Evolutionary conservation across 106 monocot genomes (phyloP).

Genomic region (Dendrobium catenatum): DNA sequence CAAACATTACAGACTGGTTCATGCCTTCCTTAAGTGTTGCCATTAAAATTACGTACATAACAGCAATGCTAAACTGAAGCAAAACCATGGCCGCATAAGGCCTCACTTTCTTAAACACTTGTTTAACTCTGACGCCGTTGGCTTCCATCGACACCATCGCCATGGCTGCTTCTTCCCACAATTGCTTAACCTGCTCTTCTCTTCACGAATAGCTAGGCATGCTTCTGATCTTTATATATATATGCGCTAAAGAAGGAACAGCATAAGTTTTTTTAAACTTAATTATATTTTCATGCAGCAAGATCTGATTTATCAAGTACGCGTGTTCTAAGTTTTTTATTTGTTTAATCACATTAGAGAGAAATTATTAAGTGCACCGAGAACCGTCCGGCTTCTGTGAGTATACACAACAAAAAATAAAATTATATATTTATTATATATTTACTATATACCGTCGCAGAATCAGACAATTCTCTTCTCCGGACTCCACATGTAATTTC

Average conservation of each 20-base stretch:
- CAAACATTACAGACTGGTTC: slow-evolving; percentile 56
- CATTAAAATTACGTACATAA: slow-evolving; percentile 41
- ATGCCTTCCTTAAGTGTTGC: slow-evolving; percentile 46
- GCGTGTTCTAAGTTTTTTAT: no score
- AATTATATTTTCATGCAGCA: no score
- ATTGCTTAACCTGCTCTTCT: not conserved
- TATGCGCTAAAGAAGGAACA: no score
- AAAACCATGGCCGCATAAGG: slow-evolving; percentile 48
- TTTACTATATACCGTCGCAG: no score
- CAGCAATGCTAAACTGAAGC: slow-evolving; percentile 43
- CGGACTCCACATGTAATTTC: no score
- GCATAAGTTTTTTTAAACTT: not conserved
- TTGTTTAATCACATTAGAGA: no score
- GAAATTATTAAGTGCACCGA: no score
- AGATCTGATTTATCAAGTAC: no score
- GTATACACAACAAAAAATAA: no score
- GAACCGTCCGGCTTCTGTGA: no score
- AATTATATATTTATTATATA: no score
- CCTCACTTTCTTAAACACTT: slow-evolving; percentile 13
- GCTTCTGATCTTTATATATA: not conserved
- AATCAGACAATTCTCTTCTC: no score
- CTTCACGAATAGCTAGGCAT: not conserved
- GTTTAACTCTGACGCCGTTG: not conserved
- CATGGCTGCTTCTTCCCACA: not conserved
- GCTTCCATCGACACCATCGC: not conserved